These are phyloP conservation scores for Sugiyamaella lignohabitans DNA, from an alignment of 805 yeast genomes.

Conservation along the genomic window DNA sequence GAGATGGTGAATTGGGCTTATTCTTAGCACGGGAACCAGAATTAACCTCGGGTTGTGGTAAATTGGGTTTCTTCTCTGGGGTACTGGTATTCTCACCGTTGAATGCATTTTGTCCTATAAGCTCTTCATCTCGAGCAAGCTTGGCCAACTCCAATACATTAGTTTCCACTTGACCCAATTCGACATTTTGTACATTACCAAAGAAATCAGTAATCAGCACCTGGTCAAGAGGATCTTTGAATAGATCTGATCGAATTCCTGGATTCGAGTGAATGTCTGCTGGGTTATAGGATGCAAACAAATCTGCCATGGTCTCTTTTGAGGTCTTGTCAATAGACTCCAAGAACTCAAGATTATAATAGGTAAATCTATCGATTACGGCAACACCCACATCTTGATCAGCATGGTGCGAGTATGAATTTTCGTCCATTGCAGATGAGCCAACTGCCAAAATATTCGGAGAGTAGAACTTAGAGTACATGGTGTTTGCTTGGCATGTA, in stretches of 20 bases:
- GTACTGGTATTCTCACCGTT: not conserved
- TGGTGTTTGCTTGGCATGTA: conserved; percentile 97
- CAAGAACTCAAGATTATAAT: conserved; percentile 79
- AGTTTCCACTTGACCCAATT: conserved; percentile 45
- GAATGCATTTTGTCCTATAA: not conserved
- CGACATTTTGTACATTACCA: conserved; percentile 80
- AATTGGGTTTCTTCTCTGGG: not conserved
- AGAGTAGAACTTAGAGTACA: conserved; percentile 87
- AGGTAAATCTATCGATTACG: conserved; percentile 93
- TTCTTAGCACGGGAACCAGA: not conserved
- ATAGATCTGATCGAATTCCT: conserved; percentile 84
- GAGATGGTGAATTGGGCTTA: not conserved
- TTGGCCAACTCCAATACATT: conserved; percentile 14
- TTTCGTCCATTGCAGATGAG: conserved; percentile 77
- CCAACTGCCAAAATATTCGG: conserved; percentile 93
- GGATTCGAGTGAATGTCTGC: conserved; percentile 86
- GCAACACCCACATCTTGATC: conserved; percentile 97
- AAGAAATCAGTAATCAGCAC: conserved; percentile 88
- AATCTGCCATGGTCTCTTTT: conserved; percentile 65
- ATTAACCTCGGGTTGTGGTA: not conserved
- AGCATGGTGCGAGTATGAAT: conserved; percentile 92
- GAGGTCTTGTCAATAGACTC: conserved; percentile 77
- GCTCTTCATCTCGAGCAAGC: not conserved
- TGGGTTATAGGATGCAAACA: conserved; percentile 77
- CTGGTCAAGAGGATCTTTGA: conserved; percentile 54